Evolutionary conservation across 768 basidiomycete genomes (phyloP).

Genomic region (Boletus patriciae): DNA sequence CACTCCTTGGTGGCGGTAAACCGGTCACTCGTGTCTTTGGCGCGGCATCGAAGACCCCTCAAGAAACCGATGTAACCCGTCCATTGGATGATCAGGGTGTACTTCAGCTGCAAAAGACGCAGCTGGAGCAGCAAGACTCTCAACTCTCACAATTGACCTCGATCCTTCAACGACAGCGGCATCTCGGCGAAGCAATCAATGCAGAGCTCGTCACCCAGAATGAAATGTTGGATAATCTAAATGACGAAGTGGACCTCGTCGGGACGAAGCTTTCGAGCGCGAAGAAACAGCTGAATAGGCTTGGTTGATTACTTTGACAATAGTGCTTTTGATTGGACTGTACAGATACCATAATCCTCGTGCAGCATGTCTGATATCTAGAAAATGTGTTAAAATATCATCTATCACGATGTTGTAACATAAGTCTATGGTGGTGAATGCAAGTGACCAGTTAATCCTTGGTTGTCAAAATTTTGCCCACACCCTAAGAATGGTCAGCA

Average conservation of each 20-base stretch:
- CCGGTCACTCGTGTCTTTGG: slow-evolving; percentile 81
- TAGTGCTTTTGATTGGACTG: slow-evolving; percentile 4
- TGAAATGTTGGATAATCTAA: slow-evolving; percentile 80
- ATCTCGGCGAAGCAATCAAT: slow-evolving; percentile 83
- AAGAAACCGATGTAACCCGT: slow-evolving; percentile 84
- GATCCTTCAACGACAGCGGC: slow-evolving; percentile 80
- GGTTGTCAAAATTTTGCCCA: slow-evolving; percentile 54
- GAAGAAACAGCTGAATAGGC: slow-evolving; percentile 78
- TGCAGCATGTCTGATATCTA: not conserved
- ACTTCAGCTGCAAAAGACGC: slow-evolving; percentile 71
- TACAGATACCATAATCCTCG: slow-evolving; percentile 25
- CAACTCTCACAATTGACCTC: slow-evolving; percentile 80
- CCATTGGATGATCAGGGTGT: slow-evolving; percentile 85
- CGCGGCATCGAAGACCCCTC: slow-evolving; percentile 47
- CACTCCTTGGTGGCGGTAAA: slow-evolving; percentile 55
- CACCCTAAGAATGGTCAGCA: slow-evolving; percentile 44
- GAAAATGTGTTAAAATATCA: slow-evolving; percentile 17
- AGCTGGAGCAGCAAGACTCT: slow-evolving; percentile 81
- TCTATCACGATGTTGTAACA: slow-evolving; percentile 20
- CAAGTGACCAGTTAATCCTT: slow-evolving; percentile 17
- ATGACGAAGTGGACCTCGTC: slow-evolving; percentile 72
- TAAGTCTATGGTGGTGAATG: slow-evolving; percentile 29
- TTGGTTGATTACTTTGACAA: slow-evolving; percentile 47
- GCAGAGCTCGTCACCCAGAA: slow-evolving; percentile 82
- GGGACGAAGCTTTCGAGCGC: slow-evolving; percentile 76